Evolutionary conservation across 805 yeast species (phyloP), one percentile per base, ranked within the genome.

Genomic region (Teunomyces lycoperdinae): DNA sequence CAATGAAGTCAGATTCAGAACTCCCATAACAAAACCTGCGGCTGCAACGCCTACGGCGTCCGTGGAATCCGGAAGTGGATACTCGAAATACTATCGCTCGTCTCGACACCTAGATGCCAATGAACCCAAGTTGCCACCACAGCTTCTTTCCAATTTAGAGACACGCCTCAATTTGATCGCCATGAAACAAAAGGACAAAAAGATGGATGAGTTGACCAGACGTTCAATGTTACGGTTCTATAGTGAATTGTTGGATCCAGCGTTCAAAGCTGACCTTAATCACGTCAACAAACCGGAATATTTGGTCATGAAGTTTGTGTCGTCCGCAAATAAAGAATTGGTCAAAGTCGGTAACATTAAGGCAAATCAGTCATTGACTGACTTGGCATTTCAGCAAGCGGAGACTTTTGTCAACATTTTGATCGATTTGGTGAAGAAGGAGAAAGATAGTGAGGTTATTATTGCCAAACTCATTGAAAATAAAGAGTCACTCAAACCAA

Each of bases 211-310:
- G 4, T 64, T 76, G 47, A 74, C 84, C 9, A 71, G 87, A 50
- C 68, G 86, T 31, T 76, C 84, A 44, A 70, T 84, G 41, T 62
- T 86, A 24, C 77, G 87, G 24, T 74, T 85, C 48, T 85, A 86
- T 61, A 83, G 82, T 47, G 84, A 81, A 40, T 55, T 82, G 27
- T 66, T 84, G 32, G 78, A 76, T 44, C 81, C 84, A 3, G 63
- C 55, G 26, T 67, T 69, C 54, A 70, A 67, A 31, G 53, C 52
- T 8, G 74, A 71, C 28, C 55, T 70, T 27, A 49, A 51, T 27
- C 54, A 63, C 2, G 64, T 62, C 36, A 63, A 62, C 49, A 61
- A 68, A 29, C 68, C 74, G 4, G 78, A 73, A 48, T 82, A 78
- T 45, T 57, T 81, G 31, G 71, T 82, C 2, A 71, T 79, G 61